A percentile compares a stretch with the other conserved stretches of the same genome.
Evolutionary conservation across 352 stramenopile genomes (phyloP).

Genomic region (Phytophthora aleatoria): DNA sequence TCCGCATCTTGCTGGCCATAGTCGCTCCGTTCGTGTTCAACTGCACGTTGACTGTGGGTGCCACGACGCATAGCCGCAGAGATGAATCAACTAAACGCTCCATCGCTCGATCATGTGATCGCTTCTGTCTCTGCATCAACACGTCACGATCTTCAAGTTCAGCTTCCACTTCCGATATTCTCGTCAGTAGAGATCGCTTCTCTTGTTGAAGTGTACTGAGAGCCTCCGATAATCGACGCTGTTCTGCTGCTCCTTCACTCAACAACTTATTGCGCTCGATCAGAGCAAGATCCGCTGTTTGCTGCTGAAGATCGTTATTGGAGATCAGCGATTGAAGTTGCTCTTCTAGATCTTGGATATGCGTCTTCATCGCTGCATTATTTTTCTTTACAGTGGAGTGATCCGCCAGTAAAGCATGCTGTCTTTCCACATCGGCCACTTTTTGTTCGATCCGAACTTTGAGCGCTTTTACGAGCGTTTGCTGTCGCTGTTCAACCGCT

Average conservation of each 20-base stretch:
- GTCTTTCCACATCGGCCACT: conserved; percentile 13
- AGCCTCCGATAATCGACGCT: conserved; percentile 7
- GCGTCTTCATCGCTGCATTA: conserved; percentile 2
- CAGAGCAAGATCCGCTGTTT: background rate
- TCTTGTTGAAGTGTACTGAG: conserved; percentile 9
- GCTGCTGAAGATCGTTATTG: conserved; percentile 2
- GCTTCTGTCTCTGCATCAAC: conserved; percentile 34
- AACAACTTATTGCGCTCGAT: conserved; percentile 7
- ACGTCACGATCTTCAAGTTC: conserved; percentile 26
- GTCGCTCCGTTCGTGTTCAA: conserved; percentile 44
- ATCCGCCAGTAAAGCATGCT: conserved; percentile 4
- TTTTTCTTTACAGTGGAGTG: conserved; percentile 2
- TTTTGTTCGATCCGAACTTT: conserved; percentile 26
- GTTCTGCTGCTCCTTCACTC: conserved; percentile 7
- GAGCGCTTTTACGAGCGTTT: conserved; percentile 22
- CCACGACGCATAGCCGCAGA: conserved; percentile 77
- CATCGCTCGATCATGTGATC: conserved; percentile 34
- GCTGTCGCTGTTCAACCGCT: conserved; percentile 10
- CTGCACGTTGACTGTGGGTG: conserved; percentile 85
- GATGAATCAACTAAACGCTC: conserved; percentile 47
- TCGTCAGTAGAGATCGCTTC: conserved; percentile 12
- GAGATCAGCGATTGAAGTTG: conserved; percentile 7
- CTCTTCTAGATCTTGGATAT: conserved; percentile 4
- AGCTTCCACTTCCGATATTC: conserved; percentile 8
- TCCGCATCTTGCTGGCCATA: background rate